phyloP scores from a whole-genome alignment of 2,329 filamentous ascomycete species.

The Sphaerulina musiva region DNA sequence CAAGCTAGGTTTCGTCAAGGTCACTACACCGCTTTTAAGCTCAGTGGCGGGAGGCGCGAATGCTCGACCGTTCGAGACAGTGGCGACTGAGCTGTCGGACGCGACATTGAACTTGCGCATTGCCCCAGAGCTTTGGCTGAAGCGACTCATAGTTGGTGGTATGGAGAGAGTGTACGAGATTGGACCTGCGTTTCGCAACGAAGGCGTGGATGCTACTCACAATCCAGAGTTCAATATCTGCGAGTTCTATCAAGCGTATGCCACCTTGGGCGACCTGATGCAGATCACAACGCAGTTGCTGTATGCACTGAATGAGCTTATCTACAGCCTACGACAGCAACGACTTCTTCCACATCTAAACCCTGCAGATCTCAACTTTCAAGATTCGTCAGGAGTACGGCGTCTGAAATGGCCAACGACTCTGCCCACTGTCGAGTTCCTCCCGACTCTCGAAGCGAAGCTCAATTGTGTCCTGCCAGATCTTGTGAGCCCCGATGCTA shows the following conservation, averaged over 20 bases:
- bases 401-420: slow-evolving; percentile 2
- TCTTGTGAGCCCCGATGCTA: slow-evolving; percentile 49
- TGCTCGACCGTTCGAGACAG: slow-evolving; percentile 78
- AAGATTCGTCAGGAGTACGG: not conserved
- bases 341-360: not conserved
- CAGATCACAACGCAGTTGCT: slow-evolving; percentile 67
- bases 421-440: slow-evolving; percentile 61
- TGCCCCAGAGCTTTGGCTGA: slow-evolving; percentile 91
- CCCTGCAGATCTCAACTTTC: not conserved
- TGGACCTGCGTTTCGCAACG: slow-evolving; percentile 85
- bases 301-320: slow-evolving; percentile 17
- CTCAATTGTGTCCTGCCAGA: slow-evolving; percentile 55
- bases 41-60: slow-evolving; percentile 78
- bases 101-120: slow-evolving; percentile 73
- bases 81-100: slow-evolving; percentile 66
- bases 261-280: slow-evolving; percentile 69
- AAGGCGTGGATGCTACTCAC: slow-evolving; percentile 77
- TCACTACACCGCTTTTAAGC: slow-evolving; percentile 83
- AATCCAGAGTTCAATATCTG: slow-evolving; percentile 97
- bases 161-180: slow-evolving; percentile 90
- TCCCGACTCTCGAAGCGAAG: slow-evolving; percentile 66
- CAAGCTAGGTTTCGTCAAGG: slow-evolving; percentile 68
- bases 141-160: slow-evolving; percentile 81
- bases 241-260: slow-evolving; percentile 90
- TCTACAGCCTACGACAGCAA: slow-evolving; percentile 1